These are phyloP conservation scores for Trametes sanguinea DNA, from an alignment of 768 basidiomycete genomes.

Conservation along the genomic window DNA sequence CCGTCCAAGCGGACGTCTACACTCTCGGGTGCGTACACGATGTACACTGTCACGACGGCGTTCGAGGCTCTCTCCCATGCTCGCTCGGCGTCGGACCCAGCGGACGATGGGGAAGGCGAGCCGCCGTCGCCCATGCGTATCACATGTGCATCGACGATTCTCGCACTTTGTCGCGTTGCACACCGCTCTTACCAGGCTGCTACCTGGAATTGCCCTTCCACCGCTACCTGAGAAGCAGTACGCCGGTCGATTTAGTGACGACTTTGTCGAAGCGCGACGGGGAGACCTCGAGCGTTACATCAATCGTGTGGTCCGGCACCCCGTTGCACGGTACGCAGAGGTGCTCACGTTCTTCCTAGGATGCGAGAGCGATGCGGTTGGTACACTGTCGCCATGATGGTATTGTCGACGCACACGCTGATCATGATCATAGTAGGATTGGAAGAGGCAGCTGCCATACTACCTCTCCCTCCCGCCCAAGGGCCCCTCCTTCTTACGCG, in stretches of 20 bases:
- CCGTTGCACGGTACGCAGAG: conserved; percentile 76
- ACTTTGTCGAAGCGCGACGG: conserved; percentile 80
- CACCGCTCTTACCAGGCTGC: conserved; percentile 62
- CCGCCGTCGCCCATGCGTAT: conserved; percentile 50
- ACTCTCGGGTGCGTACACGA: conserved; percentile 69
- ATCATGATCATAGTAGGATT: conserved; percentile 53
- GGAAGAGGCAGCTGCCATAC: conserved; percentile 62
- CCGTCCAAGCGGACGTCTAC: conserved; percentile 73
- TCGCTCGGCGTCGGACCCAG: conserved; percentile 10
- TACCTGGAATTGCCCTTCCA: conserved; percentile 78
- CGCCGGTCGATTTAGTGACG: conserved; percentile 74
- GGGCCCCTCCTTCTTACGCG: conserved; percentile 78
- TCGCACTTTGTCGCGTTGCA: conserved; percentile 84
- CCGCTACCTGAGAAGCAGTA: conserved; percentile 88
- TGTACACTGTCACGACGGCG: conserved; percentile 77
- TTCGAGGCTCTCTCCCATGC: conserved; percentile 45
- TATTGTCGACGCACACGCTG: conserved; percentile 1
- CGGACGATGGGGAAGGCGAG: conserved; percentile 22
- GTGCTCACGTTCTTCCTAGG: conserved; percentile 78
- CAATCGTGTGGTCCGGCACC: conserved; percentile 67
- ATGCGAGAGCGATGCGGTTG: conserved; percentile 72
- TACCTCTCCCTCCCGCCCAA: conserved; percentile 63
- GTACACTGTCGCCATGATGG: conserved; percentile 27
- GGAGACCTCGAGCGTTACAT: conserved; percentile 84
- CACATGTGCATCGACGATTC: conserved; percentile 79